A percentile compares a stretch with the other conserved stretches of the same genome.
Evolutionary conservation across 495 filamentous ascomycete species (phyloP).

Genomic region (Penicillium ochrochloron): DNA sequence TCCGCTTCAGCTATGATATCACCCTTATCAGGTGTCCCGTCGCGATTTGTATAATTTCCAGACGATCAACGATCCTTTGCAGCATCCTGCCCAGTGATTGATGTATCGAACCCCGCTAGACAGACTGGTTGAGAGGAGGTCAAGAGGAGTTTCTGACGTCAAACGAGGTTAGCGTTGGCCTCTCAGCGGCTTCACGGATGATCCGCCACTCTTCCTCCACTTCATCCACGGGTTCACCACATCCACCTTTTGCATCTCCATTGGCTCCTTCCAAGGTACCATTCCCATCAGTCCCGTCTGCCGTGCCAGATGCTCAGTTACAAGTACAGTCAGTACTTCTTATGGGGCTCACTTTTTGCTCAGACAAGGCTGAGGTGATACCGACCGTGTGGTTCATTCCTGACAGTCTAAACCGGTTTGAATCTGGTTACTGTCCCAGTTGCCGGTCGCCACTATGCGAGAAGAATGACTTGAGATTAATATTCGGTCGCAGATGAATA

Average conservation of each 20-base stretch:
- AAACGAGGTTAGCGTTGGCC: neutral
- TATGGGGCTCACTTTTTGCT: neutral
- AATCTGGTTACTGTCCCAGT: neutral
- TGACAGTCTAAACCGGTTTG: conserved; percentile 1
- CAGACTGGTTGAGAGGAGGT: neutral
- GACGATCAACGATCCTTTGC: neutral
- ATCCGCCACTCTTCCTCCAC: conserved; percentile 4
- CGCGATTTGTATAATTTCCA: neutral
- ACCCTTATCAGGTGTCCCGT: neutral
- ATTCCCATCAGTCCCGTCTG: neutral
- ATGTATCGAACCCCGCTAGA: neutral
- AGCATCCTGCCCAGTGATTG: neutral
- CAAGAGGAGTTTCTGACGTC: conserved; percentile 7
- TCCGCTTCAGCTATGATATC: neutral
- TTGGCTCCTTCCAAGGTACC: neutral
- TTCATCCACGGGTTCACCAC: neutral
- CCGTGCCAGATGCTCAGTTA: neutral
- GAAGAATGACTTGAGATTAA: neutral
- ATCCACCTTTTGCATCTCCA: neutral
- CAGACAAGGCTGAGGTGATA: neutral
- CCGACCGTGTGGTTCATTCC: neutral
- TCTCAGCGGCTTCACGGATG: neutral
- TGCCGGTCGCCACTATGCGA: neutral
- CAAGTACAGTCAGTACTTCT: neutral
- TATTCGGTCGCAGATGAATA: neutral